Base-by-base conservation (phyloP, 768 basidiomycete species). In the Nidularia sp. region DNA sequence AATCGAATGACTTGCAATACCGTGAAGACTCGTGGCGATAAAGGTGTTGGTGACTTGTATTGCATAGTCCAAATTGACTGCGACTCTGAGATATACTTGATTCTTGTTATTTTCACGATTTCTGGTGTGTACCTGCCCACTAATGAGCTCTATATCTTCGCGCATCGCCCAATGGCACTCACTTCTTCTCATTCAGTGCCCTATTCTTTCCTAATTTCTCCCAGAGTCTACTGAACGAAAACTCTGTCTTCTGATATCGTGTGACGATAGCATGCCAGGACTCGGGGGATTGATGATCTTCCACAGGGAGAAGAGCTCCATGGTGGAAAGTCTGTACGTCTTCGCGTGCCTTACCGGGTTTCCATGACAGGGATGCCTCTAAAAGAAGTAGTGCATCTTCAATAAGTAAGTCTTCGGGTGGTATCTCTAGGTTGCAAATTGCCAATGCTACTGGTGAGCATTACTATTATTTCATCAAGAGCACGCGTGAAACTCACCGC, bases 21-120 rank as follows among this genome's bases (percentile, higher is more conserved):
- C 6, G 84, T 85, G 60, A 85, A 86, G 33, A 83, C 71, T 9
- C 84, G 77, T 3, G 83, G 79, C 13, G 83, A 83, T 36, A 86
- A 60, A 3, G 84, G 79, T 7, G 83, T 71, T 1, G 77, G 70
- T 60, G 79, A 82, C 10, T 71, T 75, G 60, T 83, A 83, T 54
- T 77, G 75, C 53, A 80, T 62, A 0, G 79, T 75, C 84, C 83
- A 86, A 55, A 85, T 76, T 2, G 76, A 71, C 55, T 79, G 76
- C 7, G 68, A 75, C 12, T 76, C 71, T 1, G 81, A 82, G 49
- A 85, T 67, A 35, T 71, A 71, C 64, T 79, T 76, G 61, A 86
- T 67, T 42, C 70, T 64, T 5, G 74, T 74, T 3, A 77, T 79
- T 59, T 81, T 80, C 63, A 79, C 74, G 58, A 86, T 74, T 15